phyloP scores from a whole-genome alignment of 2,329 filamentous ascomycete genomes.

The Aspergillus persii region DNA sequence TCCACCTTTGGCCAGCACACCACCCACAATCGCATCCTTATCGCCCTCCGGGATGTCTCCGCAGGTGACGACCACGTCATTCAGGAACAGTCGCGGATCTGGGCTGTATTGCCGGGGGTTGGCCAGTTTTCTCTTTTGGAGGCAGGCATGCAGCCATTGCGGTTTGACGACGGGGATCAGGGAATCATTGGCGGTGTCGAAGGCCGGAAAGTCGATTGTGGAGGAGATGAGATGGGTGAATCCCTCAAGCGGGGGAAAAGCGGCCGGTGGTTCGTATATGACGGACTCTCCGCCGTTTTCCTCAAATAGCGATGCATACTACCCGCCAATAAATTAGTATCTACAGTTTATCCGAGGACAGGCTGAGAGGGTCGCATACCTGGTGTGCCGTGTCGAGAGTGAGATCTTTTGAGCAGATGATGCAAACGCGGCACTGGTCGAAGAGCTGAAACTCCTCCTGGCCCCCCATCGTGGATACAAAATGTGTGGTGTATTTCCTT shows the following conservation, averaged over 20 bases:
- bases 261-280: conserved; percentile 38
- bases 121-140: conserved; percentile 67
- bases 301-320: conserved; percentile 49
- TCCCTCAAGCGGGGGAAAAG: conserved; percentile 41
- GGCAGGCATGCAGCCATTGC: conserved; percentile 72
- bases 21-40: conserved; percentile 87
- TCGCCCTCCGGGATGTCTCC: conserved; percentile 82
- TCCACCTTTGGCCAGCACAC: conserved; percentile 84
- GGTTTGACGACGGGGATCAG: conserved; percentile 84
- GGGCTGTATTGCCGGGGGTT: conserved; percentile 84
- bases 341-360: not conserved
- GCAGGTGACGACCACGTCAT: conserved; percentile 76
- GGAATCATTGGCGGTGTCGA: conserved; percentile 67
- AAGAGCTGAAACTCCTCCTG: conserved; percentile 39
- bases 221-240: conserved; percentile 68
- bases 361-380: conserved; percentile 30
- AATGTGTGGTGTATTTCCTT: not conserved
- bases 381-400: conserved; percentile 39
- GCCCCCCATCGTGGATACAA: conserved; percentile 25
- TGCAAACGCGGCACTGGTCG: conserved; percentile 46
- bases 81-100: conserved; percentile 87
- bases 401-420: conserved; percentile 45
- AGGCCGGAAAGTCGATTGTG: conserved; percentile 90
- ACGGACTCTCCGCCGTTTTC: conserved; percentile 50
- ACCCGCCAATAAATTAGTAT: not conserved